Conservation (phyloP, 2,329 filamentous ascomycete genomes). For the Fusarium ramigenum region DNA sequence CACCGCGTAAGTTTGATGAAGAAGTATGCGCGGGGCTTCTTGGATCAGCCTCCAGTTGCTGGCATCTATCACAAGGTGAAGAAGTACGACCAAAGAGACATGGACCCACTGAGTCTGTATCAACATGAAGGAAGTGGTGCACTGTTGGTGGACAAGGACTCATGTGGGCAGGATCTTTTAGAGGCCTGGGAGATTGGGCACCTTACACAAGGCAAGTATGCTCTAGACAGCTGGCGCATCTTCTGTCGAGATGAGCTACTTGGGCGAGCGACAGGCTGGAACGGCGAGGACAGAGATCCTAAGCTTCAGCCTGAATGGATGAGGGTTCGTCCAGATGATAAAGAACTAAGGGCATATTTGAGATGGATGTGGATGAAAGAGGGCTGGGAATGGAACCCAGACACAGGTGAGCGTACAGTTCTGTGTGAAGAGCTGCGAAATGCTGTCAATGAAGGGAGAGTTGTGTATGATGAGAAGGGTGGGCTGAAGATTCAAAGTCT, state of each 20-base stretch:
- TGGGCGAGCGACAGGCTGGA: slow-evolving; percentile 72
- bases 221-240: slow-evolving; percentile 90
- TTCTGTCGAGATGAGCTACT: slow-evolving; percentile 86
- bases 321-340: slow-evolving; percentile 82
- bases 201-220: slow-evolving; percentile 83
- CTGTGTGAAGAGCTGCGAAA: slow-evolving; percentile 62
- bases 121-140: not conserved
- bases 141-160: not conserved
- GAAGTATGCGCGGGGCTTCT: slow-evolving; percentile 75
- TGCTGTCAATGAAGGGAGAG: slow-evolving; percentile 66
- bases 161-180: slow-evolving; percentile 29
- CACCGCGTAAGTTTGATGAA: slow-evolving; percentile 75
- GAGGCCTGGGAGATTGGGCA: slow-evolving; percentile 85
- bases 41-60: slow-evolving; percentile 67
- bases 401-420: slow-evolving; percentile 70
- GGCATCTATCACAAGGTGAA: slow-evolving; percentile 64
- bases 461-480: slow-evolving; percentile 64
- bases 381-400: slow-evolving; percentile 82
- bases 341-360: slow-evolving; percentile 87
- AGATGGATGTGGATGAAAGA: slow-evolving; percentile 93
- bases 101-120: slow-evolving; percentile 29
- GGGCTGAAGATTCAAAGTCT: slow-evolving; percentile 47
- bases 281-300: slow-evolving; percentile 61
- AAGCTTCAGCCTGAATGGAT: slow-evolving; percentile 90
- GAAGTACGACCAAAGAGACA: slow-evolving; percentile 55